phyloP scores from a whole-genome alignment of 2,329 filamentous ascomycete genomes.

The Hymenoscyphus occultus region DNA sequence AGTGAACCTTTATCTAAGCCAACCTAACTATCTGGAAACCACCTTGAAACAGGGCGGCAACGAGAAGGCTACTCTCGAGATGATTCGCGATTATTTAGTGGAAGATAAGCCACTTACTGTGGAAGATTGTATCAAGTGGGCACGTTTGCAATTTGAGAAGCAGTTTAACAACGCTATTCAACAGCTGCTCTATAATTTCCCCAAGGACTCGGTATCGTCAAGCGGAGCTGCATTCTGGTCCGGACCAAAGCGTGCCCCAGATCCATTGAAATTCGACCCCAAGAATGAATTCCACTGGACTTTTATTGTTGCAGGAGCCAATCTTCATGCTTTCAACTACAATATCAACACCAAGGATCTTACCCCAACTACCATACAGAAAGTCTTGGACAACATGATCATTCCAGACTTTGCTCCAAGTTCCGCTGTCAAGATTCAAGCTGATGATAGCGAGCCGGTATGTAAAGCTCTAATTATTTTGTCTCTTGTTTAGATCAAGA shows the following conservation, averaged over 20 bases:
- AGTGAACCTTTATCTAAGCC: constrained; percentile 88
- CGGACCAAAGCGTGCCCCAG: constrained; percentile 92
- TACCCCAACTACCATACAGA: constrained; percentile 68
- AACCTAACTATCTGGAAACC: constrained; percentile 84
- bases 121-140: constrained; percentile 97
- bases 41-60: constrained; percentile 91
- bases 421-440: constrained; percentile 91
- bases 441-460: constrained; percentile 86
- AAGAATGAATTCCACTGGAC: constrained; percentile 82
- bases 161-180: constrained; percentile 97
- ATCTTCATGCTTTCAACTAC: constrained; percentile 97
- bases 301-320: constrained; percentile 84
- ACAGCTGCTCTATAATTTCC: constrained; percentile 95
- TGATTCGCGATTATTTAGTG: constrained; percentile 83
- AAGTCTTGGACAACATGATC: constrained; percentile 87
- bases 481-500: not conserved
- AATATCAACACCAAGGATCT: constrained; percentile 82
- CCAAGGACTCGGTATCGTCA: constrained; percentile 86
- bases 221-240: constrained; percentile 95
- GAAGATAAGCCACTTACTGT: constrained; percentile 88
- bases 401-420: constrained; percentile 93
- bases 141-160: constrained; percentile 87
- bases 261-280: constrained; percentile 83
- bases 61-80: constrained; percentile 90
- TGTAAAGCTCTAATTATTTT: constrained; percentile 35